Percentiles rank a stretch among this genome's conserved stretches.
Conservation (phyloP, 129 eudicot genomes). For the Silybum marianum region DNA sequence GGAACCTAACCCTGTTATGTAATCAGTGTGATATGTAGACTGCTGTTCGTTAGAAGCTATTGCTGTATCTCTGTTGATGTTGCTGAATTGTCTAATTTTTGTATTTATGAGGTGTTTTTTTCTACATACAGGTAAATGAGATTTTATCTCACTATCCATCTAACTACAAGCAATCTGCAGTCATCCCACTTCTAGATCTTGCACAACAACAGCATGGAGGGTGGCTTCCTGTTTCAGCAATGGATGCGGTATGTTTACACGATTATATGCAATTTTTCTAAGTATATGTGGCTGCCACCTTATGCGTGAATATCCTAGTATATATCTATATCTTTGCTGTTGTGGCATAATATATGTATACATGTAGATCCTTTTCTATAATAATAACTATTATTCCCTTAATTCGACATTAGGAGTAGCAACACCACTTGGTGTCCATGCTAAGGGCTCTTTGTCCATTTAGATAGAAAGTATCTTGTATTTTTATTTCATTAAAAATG, state of each 20-base stretch:
- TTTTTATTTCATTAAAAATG: not conserved
- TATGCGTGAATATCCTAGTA: not conserved
- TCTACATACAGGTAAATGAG: conserved; percentile 68
- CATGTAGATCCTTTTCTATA: not conserved
- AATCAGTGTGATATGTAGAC: not conserved
- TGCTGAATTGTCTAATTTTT: not conserved
- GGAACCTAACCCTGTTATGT: no score
- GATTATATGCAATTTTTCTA: not conserved
- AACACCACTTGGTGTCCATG: not conserved
- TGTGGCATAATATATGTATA: not conserved
- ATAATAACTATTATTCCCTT: not conserved
- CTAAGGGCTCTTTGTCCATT: not conserved
- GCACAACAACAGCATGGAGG: conserved; percentile 99
- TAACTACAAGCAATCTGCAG: conserved; percentile 99
- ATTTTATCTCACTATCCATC: conserved; percentile 89
- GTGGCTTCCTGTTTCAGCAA: conserved; percentile 99
- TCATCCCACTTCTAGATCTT: conserved; percentile 94
- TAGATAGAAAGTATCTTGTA: not conserved
- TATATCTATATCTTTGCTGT: not conserved
- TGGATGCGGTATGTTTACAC: conserved; percentile 79
- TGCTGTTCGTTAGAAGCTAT: not conserved
- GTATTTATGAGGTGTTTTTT: not conserved
- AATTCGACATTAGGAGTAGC: not conserved
- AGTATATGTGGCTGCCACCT: not conserved
- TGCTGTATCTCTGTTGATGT: not conserved